phyloP scores from a whole-genome alignment of 139 green algal species.

The Chlorella sp. region DNA sequence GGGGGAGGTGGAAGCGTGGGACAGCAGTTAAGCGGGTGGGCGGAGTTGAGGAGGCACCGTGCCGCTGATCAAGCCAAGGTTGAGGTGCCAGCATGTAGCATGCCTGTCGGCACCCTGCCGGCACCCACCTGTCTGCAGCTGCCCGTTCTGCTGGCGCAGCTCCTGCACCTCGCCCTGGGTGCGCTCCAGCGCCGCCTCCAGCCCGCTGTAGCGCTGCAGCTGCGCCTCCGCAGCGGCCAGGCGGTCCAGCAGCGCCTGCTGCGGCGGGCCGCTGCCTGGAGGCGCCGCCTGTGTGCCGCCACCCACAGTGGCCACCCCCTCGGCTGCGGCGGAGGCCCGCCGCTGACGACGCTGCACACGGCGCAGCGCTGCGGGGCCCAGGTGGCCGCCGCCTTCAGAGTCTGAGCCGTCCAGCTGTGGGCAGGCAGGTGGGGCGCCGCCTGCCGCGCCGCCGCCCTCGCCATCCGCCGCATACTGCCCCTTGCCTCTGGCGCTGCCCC shows the following conservation, averaged over 20 bases:
- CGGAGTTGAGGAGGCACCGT: neutral
- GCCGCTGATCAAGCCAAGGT: no score
- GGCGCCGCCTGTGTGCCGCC: no score
- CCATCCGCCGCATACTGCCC: neutral
- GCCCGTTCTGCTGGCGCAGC: neutral
- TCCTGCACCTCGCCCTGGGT: neutral
- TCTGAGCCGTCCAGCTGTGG: neutral
- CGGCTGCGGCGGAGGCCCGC: neutral
- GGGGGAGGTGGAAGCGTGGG: neutral
- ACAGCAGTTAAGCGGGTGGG: neutral
- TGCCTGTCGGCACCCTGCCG: neutral
- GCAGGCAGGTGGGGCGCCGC: no score
- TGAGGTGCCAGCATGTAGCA: no score
- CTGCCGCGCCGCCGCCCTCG: no score
- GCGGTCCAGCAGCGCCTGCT: neutral
- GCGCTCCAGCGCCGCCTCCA: neutral
- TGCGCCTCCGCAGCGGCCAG: conserved; percentile 7
- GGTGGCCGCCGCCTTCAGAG: conserved; percentile 15
- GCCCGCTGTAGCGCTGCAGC: neutral
- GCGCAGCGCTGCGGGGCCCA: conserved; percentile 8
- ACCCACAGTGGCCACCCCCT: neutral
- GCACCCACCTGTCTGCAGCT: conserved; percentile 11
- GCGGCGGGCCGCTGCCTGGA: neutral
- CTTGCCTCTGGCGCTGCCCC: neutral
- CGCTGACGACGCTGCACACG: neutral